Base-by-base conservation (phyloP, 805 yeast genomes). In the Starmerella vaccinii region DNA sequence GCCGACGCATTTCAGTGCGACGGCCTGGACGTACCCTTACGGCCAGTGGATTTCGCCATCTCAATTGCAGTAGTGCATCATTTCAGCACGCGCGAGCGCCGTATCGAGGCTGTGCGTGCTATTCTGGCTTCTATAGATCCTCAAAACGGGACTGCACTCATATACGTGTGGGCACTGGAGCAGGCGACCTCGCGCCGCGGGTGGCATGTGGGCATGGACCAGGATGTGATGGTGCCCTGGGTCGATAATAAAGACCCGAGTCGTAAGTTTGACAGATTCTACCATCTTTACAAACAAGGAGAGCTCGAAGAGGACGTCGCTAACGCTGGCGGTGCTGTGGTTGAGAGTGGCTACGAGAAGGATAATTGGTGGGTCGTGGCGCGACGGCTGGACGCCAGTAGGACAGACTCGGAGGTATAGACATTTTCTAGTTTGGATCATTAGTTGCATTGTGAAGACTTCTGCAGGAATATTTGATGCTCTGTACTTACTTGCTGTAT, bases 141-240 rank as follows among this genome's bases (percentile, higher is more conserved):
- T 38, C 49, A 56, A 0, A 79, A 78, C 0, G 96, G 95, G 1
- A 76, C 74, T 47, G 84, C 86, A 0, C 68, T 92, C 59, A 76
- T 92, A 7, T 92, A 90, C 64, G 94, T 95, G 47, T 92, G 98
- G 98, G 98, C 98, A 0, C 67, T 92, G 47, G 98, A 92, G 57
- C 98, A 92, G 65, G 84, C 81, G 51, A 75, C 72, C 22, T 84
- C 95, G 0, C 73, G 97, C 58, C 74, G 97, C 59, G 97, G 97
- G 0, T 92, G 87, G 68, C 81, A 83, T 57, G 89, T 80, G 58
- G 95, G 94, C 10, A 88, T 83, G 78, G 88, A 84, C 49, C 97
- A 86, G 64, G 98, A 92, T 63, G 84, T 90, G 1, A 68, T 92
- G 60, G 95, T 92, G 18, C 98, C 98, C 0, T 92, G 98, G 98